phyloP scores from a whole-genome alignment of 1,139 yeast genomes.

The Lodderomyces beijingensis region DNA sequence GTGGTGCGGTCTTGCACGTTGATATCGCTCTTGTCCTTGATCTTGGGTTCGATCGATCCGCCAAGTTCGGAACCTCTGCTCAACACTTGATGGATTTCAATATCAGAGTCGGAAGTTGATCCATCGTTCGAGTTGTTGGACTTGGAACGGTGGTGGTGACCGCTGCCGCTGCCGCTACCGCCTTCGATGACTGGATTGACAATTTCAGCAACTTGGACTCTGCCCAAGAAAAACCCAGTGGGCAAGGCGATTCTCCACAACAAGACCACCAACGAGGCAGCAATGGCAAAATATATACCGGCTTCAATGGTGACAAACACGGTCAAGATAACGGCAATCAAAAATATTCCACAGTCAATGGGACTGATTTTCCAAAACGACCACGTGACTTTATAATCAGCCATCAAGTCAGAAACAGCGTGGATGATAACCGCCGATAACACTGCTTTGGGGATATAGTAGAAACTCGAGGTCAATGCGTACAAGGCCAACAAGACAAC shows the following conservation, averaged over 20 bases:
- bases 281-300: conserved; percentile 87
- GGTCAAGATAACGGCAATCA: conserved; percentile 73
- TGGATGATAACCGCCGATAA: conserved; percentile 86
- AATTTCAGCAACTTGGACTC: conserved; percentile 67
- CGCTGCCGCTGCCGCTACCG: background rate
- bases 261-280: conserved; percentile 74
- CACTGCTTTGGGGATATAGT: conserved; percentile 86
- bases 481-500: conserved; percentile 85
- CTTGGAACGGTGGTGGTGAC: too few relatives aligned
- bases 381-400: conserved; percentile 68
- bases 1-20: conserved; percentile 17
- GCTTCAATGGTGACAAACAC: conserved; percentile 80
- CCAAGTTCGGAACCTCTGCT: conserved; percentile 24
- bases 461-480: conserved; percentile 77
- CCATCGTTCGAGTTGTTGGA: conserved; percentile 4
- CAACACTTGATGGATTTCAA: conserved; percentile 44
- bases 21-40: conserved; percentile 13
- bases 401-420: conserved; percentile 87
- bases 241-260: conserved; percentile 78
- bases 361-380: conserved; percentile 76
- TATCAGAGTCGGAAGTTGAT: conserved; percentile 19
- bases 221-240: conserved; percentile 77
- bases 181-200: conserved; percentile 47
- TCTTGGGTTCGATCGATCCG: conserved; percentile 17
- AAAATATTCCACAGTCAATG: conserved; percentile 68